Base-by-base conservation (phyloP, 1,284 basidiomycete genomes). In the Ustilago crameri region DNA sequence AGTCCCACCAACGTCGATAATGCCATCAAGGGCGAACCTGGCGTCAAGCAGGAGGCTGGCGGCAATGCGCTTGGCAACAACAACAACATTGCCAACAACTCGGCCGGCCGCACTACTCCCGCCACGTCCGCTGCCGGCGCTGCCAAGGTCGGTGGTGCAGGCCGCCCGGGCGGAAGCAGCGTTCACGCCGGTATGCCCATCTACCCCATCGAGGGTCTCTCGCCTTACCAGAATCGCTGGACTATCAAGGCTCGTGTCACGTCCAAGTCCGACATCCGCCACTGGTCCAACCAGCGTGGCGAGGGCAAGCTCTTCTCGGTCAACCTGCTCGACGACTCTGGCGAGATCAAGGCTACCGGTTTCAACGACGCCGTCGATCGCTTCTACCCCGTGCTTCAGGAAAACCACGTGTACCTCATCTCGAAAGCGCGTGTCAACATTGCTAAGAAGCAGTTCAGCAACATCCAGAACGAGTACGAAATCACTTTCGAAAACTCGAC, bases 381-480 rank as follows among this genome's bases (percentile, higher is more conserved):
- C 44, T 87, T 95, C 48, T 96, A 91, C 85, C 88, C 91, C 20
- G 88, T 90, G 74, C 83, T 98, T 15, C 88, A 95, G 77, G 95
- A 97, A 83, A 92, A 92, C 53, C 94, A 95, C 83, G 94, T 95
- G 15, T 98, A 94, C 84, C 93, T 88, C 81, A 87, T 98, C 65
- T 93, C 92, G 1, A 93, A 91, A 79, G 95, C 92, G 9, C 89
- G 92, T 54, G 91, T 98, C 80, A 92, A 93, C 81, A 89, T 98
- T 30, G 95, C 95, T 44, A 98, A 98, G 86, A 98, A 95, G 86
- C 95, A 97, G 85, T 99, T 96, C 84, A 92, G 89, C 51, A 93
- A 91, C 80, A 85, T 96, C 47, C 86, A 88, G 73, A 97, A 96
- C 83, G 95, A 98, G 82, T 98, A 98, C 81, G 95, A 98, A 83